A percentile compares a stretch with the other conserved stretches of the same genome.
These are phyloP conservation scores for Paecilomyces niveus DNA, from an alignment of 2,329 filamentous ascomycete genomes.

Conservation along the genomic window DNA sequence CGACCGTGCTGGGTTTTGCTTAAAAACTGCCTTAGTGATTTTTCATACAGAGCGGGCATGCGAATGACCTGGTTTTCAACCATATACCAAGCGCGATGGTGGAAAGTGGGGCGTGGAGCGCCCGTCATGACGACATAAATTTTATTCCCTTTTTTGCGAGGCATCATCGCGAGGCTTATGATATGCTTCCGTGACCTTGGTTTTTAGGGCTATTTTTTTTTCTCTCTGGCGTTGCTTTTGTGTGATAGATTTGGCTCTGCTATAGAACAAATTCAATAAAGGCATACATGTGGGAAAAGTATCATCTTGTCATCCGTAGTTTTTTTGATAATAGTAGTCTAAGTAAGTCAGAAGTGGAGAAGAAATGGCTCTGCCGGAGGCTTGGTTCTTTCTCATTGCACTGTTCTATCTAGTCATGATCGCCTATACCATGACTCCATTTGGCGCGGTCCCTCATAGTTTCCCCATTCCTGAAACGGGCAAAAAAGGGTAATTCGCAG, in stretches of 20 bases:
- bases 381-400: background rate
- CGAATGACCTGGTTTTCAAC: background rate
- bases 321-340: background rate
- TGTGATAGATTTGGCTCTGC: background rate
- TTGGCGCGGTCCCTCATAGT: background rate
- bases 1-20: constrained; percentile 1
- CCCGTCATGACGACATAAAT: background rate
- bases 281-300: background rate
- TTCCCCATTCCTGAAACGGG: background rate
- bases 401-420: background rate
- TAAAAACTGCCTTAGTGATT: background rate
- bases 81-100: background rate
- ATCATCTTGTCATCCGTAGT: background rate
- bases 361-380: background rate
- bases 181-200: background rate
- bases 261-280: background rate
- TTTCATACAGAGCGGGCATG: background rate
- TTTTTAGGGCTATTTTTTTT: background rate
- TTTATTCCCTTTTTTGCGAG: background rate
- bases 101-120: background rate
- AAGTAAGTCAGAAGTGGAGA: background rate
- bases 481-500: background rate
- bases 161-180: background rate
- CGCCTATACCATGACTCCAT: background rate
- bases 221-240: background rate